A percentile compares a stretch with the other conserved stretches of the same genome.
Conservation (phyloP, 164 flowering plant species). For the Vitis vinifera region DNA sequence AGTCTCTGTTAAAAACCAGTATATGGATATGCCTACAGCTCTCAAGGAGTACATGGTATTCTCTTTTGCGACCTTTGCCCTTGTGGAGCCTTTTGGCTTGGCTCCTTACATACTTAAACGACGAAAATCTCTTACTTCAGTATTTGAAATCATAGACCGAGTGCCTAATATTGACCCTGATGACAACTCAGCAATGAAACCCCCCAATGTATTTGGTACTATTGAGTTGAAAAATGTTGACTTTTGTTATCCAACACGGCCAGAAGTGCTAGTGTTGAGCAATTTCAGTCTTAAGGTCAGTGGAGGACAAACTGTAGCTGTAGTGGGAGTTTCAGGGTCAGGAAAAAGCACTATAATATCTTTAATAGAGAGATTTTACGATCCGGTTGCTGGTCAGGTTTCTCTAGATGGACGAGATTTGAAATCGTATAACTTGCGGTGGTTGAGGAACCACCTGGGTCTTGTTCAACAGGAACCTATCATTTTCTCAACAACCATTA, state of each 20-base stretch:
- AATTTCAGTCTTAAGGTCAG: constrained; percentile 87
- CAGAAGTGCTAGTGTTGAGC: constrained; percentile 79
- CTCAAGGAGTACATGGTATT: constrained; percentile 93
- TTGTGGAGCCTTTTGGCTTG: constrained; percentile 97
- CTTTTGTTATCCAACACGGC: constrained; percentile 91
- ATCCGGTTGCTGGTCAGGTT: constrained; percentile 90
- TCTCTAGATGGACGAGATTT: constrained; percentile 85
- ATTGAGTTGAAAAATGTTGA: constrained; percentile 86
- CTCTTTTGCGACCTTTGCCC: constrained; percentile 94
- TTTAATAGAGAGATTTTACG: constrained; percentile 85
- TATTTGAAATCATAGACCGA: constrained; percentile 92
- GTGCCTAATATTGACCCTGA: constrained; percentile 91
- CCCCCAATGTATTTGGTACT: constrained; percentile 90
- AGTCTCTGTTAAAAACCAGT: constrained; percentile 42
- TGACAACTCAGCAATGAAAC: constrained; percentile 76
- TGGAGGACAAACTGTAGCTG: constrained; percentile 97
- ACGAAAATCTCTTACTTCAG: constrained; percentile 78
- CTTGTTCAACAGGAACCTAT: constrained; percentile 96
- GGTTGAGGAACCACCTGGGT: constrained; percentile 95
- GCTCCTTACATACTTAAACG: constrained; percentile 96
- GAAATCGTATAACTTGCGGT: constrained; percentile 72
- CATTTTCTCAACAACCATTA: constrained; percentile 86
- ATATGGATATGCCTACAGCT: constrained; percentile 61
- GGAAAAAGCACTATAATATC: constrained; percentile 96
- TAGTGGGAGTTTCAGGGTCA: constrained; percentile 96